phyloP scores from a whole-genome alignment of 202 grass and related monocot genomes.

The Brachypodium distachyon region DNA sequence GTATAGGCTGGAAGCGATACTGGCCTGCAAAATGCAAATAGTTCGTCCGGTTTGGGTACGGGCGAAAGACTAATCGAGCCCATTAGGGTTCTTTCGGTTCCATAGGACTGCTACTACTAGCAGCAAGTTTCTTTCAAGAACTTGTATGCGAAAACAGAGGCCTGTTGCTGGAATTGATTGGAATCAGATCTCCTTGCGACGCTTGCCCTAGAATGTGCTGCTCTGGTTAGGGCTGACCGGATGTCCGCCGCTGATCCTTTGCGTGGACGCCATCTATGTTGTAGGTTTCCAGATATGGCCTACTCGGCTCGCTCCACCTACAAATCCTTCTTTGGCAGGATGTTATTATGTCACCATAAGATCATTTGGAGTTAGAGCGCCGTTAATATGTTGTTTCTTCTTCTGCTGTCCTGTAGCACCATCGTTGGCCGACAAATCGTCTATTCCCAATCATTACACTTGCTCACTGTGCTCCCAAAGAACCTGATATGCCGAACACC shows the following conservation, averaged over 20 bases:
- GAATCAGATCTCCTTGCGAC: neutral
- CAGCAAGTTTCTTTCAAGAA: neutral
- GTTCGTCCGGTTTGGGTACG: neutral
- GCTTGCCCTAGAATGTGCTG: neutral
- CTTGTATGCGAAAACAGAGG: neutral
- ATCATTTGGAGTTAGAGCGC: neutral
- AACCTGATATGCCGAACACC: neutral
- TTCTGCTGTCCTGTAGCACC: neutral
- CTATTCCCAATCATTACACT: too few relatives aligned
- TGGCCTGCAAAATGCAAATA: neutral
- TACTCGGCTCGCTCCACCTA: too few relatives aligned
- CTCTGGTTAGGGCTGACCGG: neutral
- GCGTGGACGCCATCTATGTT: neutral
- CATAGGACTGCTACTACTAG: neutral
- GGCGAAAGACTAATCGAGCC: neutral
- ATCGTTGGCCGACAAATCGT: neutral
- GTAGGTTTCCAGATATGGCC: too few relatives aligned
- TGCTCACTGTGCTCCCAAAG: too few relatives aligned
- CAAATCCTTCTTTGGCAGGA: too few relatives aligned
- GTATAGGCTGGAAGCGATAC: neutral
- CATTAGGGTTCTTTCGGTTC: neutral
- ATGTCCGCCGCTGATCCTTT: neutral
- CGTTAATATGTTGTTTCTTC: neutral
- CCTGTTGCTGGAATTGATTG: neutral
- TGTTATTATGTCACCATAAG: neutral